A percentile compares a stretch with the other conserved stretches of the same genome.
Conservation (phyloP, 345 rosid species). For the Hibiscus mutabilis region DNA sequence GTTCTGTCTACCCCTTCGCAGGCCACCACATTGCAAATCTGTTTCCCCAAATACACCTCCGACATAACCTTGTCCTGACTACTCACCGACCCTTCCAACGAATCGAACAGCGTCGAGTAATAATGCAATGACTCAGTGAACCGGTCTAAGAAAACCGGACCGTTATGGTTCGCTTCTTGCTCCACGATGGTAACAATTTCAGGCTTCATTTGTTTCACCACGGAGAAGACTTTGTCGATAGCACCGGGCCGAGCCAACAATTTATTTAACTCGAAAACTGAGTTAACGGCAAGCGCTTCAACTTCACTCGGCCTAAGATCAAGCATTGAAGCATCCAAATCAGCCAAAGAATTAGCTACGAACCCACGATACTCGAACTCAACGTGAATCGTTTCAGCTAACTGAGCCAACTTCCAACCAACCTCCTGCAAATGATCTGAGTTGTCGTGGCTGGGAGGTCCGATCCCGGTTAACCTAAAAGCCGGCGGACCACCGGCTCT, state of each 20-base stretch:
- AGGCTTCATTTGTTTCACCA: slow-evolving; percentile 59
- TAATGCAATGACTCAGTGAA: slow-evolving; percentile 81
- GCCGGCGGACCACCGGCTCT: slow-evolving; percentile 79
- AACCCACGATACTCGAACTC: slow-evolving; percentile 79
- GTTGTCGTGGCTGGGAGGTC: slow-evolving; percentile 62
- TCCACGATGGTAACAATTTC: slow-evolving; percentile 70
- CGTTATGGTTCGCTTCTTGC: slow-evolving; percentile 79
- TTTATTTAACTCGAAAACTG: slow-evolving; percentile 71
- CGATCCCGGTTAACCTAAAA: slow-evolving; percentile 74
- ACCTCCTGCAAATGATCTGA: slow-evolving; percentile 61
- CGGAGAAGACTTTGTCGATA: slow-evolving; percentile 50
- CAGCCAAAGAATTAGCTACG: slow-evolving; percentile 69
- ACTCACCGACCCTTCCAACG: slow-evolving; percentile 55
- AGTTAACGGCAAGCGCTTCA: slow-evolving; percentile 77
- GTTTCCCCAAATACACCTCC: slow-evolving; percentile 73
- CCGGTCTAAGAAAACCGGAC: slow-evolving; percentile 71
- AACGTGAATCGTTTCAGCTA: slow-evolving; percentile 60
- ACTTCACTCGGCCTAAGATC: slow-evolving; percentile 46
- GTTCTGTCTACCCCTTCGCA: slow-evolving; percentile 75
- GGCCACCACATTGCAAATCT: slow-evolving; percentile 80
- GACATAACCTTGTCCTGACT: slow-evolving; percentile 61
- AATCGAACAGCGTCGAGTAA: slow-evolving; percentile 78
- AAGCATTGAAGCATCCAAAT: slow-evolving; percentile 69
- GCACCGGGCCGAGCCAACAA: slow-evolving; percentile 56
- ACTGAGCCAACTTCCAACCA: slow-evolving; percentile 66